Evolutionary conservation across 352 stramenopile species (phyloP).

Genomic region (Pythium biforme): DNA sequence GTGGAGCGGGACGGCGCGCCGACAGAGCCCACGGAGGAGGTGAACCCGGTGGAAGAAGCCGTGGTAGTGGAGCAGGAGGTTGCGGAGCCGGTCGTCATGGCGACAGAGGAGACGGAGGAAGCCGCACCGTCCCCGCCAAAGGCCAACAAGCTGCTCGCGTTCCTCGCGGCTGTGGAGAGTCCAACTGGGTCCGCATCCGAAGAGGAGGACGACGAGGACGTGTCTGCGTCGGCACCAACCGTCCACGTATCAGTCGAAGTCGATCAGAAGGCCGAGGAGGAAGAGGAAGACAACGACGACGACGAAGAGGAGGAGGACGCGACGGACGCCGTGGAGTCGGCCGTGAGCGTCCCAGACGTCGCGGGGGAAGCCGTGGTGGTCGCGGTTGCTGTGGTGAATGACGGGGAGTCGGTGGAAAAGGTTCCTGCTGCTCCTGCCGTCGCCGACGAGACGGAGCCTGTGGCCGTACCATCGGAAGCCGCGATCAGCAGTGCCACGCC

Average conservation of each 20-base stretch:
- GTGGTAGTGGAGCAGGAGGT: conserved; percentile 27
- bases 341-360: neutral
- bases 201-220: conserved; percentile 17
- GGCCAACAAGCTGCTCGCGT: conserved; percentile 20
- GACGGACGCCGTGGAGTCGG: no score
- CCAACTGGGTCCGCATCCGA: conserved; percentile 2
- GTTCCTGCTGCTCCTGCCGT: neutral
- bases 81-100: conserved; percentile 12
- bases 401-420: neutral
- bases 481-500: neutral
- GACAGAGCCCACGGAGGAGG: neutral
- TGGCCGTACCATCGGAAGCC: neutral
- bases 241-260: no score
- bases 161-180: conserved; percentile 14
- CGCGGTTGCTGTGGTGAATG: neutral
- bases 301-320: neutral
- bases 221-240: no score
- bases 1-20: neutral
- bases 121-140: neutral
- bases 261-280: conserved; percentile 3
- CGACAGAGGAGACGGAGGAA: conserved; percentile 10
- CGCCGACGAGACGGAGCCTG: neutral
- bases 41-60: conserved; percentile 20
- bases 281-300: neutral
- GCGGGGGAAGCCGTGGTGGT: neutral